Evolutionary conservation across 2,329 filamentous ascomycete species (phyloP).

Genomic region (Botryotinia narcissicola): DNA sequence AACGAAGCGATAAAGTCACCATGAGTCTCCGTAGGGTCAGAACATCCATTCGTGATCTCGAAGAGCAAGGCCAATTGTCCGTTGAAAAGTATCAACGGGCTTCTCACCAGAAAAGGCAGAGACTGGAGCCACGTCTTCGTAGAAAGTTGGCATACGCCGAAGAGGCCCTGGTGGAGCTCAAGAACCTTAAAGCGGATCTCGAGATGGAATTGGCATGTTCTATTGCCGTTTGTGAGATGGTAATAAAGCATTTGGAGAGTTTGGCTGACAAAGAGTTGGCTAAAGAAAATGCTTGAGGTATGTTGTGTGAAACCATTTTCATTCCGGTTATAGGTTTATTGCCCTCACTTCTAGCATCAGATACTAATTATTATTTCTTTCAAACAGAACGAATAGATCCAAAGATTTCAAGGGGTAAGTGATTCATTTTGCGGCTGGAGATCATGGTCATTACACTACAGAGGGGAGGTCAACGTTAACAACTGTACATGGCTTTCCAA

Average conservation of each 20-base stretch:
- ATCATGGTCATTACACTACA: neutral
- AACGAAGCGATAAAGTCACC: neutral
- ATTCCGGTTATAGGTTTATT: neutral
- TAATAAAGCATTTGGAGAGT: neutral
- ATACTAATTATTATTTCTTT: neutral
- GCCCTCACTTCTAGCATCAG: neutral
- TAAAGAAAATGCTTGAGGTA: neutral
- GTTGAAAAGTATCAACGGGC: neutral
- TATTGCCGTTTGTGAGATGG: fast-evolving
- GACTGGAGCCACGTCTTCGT: neutral
- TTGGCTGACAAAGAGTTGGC: neutral
- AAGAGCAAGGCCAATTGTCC: neutral
- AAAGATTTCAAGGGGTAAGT: neutral
- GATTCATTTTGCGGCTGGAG: neutral
- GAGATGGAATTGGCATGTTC: fast-evolving
- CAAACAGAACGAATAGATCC: neutral
- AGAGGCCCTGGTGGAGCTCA: too few relatives aligned
- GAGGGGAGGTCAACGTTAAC: neutral
- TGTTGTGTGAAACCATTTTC: neutral
- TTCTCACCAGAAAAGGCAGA: neutral
- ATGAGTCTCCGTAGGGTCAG: fast-evolving
- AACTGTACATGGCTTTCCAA: neutral
- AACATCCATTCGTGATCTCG: fast-evolving
- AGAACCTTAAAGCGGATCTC: neutral
- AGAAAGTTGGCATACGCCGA: fast-evolving